Conservation (phyloP, 495 filamentous ascomycete genomes). For the Talaromyces stipitatus region DNA sequence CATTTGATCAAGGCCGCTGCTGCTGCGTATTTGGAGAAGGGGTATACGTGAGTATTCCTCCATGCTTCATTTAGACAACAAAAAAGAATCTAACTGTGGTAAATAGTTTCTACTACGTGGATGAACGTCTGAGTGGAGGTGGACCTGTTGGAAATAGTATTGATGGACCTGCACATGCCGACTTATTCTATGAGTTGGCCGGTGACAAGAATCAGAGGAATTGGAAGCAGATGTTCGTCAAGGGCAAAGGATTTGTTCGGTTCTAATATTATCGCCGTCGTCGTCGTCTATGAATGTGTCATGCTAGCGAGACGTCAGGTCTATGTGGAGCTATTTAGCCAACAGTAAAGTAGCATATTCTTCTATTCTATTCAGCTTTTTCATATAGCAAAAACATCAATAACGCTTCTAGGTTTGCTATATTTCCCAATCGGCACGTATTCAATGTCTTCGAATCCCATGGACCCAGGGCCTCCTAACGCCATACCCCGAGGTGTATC, state of each 20-base stretch:
- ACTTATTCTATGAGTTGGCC: constrained; percentile 25
- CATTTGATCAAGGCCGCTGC: constrained; percentile 29
- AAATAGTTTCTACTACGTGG: constrained; percentile 34
- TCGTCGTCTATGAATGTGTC: no score
- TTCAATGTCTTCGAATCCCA: no score
- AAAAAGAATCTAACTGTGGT: constrained; percentile 2
- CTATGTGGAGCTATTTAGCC: no score
- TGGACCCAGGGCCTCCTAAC: no score
- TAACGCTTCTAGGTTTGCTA: no score
- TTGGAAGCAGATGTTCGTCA: constrained; percentile 33
- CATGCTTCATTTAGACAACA: neutral
- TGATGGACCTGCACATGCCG: constrained; percentile 26
- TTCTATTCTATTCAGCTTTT: no score
- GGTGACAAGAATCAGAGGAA: constrained; percentile 21
- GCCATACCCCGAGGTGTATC: no score
- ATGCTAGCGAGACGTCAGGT: no score
- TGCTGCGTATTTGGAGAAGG: constrained; percentile 25
- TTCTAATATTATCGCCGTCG: constrained; percentile 11
- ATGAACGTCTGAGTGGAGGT: constrained; percentile 28
- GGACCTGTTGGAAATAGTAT: constrained; percentile 10
- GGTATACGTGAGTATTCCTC: constrained; percentile 28
- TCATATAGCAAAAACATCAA: no score
- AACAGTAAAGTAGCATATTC: no score
- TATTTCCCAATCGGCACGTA: no score
- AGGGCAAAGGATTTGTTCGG: constrained; percentile 23